These are phyloP conservation scores for Artemisia annua DNA, from an alignment of 129 eudicot species.

Conservation along the genomic window DNA sequence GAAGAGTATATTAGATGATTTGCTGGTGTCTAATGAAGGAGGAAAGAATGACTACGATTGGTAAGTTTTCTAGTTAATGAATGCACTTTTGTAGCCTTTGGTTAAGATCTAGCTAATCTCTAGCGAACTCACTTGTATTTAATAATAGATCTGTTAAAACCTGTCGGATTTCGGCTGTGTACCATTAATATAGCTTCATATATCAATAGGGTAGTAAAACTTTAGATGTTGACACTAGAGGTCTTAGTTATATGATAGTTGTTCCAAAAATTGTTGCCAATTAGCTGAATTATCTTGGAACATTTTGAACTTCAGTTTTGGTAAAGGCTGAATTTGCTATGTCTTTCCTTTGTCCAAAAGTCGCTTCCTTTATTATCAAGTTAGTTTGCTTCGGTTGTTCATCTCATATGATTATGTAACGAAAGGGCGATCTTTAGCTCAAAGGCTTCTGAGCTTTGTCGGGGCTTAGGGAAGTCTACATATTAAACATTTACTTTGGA, in stretches of 20 bases:
- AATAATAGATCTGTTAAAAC: neutral
- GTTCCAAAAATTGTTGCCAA: too few relatives aligned
- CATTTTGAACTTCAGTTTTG: neutral
- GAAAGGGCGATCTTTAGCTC: neutral
- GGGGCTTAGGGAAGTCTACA: conserved; percentile 3
- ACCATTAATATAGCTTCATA: too few relatives aligned
- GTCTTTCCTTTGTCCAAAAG: neutral
- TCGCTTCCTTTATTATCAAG: neutral
- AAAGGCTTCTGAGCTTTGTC: neutral
- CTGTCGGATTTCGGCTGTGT: too few relatives aligned
- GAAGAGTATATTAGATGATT: conserved; percentile 73
- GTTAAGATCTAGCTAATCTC: conserved; percentile 36
- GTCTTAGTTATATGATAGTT: too few relatives aligned
- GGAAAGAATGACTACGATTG: conserved; percentile 98
- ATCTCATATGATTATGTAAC: neutral
- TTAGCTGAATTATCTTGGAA: too few relatives aligned
- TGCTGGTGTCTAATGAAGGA: conserved; percentile 63
- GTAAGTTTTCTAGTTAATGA: conserved; percentile 36
- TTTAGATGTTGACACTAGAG: too few relatives aligned
- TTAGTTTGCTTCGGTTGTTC: conserved; percentile 11
- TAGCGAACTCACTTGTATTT: conserved; percentile 6
- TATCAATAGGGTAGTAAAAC: too few relatives aligned
- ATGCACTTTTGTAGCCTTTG: conserved; percentile 8
- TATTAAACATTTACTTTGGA: neutral
- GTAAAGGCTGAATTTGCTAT: neutral